Percentiles rank a stretch among this genome's conserved stretches.
Conservation (phyloP, 2,329 filamentous ascomycete species). For the Grosmannia penicillata region DNA sequence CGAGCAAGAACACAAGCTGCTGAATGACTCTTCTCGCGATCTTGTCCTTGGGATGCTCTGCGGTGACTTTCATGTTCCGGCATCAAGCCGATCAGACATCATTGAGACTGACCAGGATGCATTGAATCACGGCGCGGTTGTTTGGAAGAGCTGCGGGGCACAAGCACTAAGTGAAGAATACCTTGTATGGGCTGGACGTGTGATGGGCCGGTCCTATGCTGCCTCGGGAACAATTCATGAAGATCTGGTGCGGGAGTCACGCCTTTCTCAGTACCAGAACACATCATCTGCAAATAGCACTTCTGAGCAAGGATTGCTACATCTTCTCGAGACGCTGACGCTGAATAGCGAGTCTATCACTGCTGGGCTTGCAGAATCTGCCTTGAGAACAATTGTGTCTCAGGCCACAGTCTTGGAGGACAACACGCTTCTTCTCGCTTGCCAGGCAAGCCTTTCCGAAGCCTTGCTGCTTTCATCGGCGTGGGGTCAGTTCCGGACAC, state of each 20-base stretch:
- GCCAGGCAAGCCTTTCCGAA: constrained; percentile 35
- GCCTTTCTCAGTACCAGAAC: constrained; percentile 32
- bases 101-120: constrained; percentile 54
- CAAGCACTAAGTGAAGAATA: constrained; percentile 52
- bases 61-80: constrained; percentile 52
- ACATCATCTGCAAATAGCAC: constrained; percentile 28
- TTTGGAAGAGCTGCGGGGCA: constrained; percentile 66
- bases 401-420: constrained; percentile 32
- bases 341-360: constrained; percentile 38
- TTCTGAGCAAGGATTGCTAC: constrained; percentile 50
- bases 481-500: constrained; percentile 40
- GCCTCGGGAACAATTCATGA: constrained; percentile 54
- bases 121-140: constrained; percentile 42
- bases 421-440: constrained; percentile 32
- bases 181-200: constrained; percentile 69
- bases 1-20: constrained; percentile 41
- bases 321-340: constrained; percentile 45
- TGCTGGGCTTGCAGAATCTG: constrained; percentile 46
- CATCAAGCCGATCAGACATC: constrained; percentile 46
- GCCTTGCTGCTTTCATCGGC: constrained; percentile 37
- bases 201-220: constrained; percentile 72
- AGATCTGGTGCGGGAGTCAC: constrained; percentile 45
- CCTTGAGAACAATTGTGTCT: constrained; percentile 41
- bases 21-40: constrained; percentile 55
- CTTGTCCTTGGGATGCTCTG: constrained; percentile 62